Conservation (phyloP, 2,329 filamentous ascomycete genomes). For the Aspergillus uvarum region DNA sequence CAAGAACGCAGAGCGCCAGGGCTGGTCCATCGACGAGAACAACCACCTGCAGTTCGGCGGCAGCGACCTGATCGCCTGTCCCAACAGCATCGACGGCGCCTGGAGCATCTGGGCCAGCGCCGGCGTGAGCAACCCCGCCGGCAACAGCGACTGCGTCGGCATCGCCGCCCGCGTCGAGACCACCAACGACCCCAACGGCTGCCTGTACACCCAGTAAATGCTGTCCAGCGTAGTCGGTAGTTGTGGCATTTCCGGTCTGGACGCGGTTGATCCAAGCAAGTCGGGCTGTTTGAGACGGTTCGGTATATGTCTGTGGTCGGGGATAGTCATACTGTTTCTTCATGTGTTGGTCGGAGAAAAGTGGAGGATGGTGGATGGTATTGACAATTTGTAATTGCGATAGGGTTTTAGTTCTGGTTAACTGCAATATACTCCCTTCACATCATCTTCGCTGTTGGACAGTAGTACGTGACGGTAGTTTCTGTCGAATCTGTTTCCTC, state of each 20-base stretch:
- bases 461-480: no score
- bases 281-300: not conserved
- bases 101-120: constrained; percentile 40
- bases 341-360: no score
- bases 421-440: no score
- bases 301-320: no score
- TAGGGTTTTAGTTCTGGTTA: no score
- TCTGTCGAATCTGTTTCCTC: no score
- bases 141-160: constrained; percentile 34
- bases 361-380: no score
- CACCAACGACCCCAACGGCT: constrained; percentile 24
- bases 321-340: no score
- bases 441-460: no score
- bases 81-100: constrained; percentile 44
- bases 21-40: constrained; percentile 49
- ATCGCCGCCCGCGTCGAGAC: constrained; percentile 31
- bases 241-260: not conserved
- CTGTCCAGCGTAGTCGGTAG: no score
- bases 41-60: constrained; percentile 51
- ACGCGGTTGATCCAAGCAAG: not conserved
- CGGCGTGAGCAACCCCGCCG: constrained; percentile 31
- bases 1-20: constrained; percentile 47
- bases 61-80: constrained; percentile 54
- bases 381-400: no score
- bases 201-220: constrained; percentile 28